A percentile compares a stretch with the other conserved stretches of the same genome.
These are phyloP conservation scores for Liriodendron chinense DNA, from an alignment of 164 flowering plant genomes.

Conservation along the genomic window DNA sequence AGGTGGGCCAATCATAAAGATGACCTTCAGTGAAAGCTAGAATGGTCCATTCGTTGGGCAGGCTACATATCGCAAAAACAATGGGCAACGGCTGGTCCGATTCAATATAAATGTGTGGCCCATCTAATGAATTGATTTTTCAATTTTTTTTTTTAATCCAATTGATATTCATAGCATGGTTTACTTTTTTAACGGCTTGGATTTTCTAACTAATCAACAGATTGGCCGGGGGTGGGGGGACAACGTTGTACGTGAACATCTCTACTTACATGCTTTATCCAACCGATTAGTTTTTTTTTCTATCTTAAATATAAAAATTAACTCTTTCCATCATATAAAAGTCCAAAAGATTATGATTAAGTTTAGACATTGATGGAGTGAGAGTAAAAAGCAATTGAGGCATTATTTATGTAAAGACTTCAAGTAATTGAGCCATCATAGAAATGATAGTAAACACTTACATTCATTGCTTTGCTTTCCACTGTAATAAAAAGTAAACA, in stretches of 20 bases:
- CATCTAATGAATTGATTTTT: not conserved
- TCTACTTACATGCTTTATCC: no score
- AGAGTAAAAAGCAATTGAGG: not conserved
- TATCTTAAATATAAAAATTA: no score
- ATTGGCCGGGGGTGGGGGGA: no score
- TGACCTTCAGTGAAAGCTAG: not conserved
- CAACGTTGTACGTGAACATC: no score
- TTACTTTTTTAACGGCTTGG: no score
- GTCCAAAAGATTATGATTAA: slow-evolving; percentile 1
- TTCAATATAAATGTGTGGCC: not conserved
- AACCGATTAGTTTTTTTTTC: not conserved
- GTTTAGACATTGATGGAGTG: not conserved
- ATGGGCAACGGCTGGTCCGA: no score
- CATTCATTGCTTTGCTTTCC: not conserved
- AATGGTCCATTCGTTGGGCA: not conserved
- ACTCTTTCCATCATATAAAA: not conserved
- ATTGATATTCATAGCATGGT: no score
- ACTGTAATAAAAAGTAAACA: not conserved
- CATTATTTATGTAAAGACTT: no score
- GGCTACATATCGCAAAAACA: no score
- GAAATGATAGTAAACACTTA: not conserved
- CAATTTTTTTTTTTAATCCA: no score
- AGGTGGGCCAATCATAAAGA: not conserved
- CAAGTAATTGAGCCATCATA: not conserved
- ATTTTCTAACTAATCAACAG: no score